Percentiles rank a stretch among this genome's conserved stretches.
phyloP scores from a whole-genome alignment of 768 basidiomycete genomes.

The Calvatia gigantea region DNA sequence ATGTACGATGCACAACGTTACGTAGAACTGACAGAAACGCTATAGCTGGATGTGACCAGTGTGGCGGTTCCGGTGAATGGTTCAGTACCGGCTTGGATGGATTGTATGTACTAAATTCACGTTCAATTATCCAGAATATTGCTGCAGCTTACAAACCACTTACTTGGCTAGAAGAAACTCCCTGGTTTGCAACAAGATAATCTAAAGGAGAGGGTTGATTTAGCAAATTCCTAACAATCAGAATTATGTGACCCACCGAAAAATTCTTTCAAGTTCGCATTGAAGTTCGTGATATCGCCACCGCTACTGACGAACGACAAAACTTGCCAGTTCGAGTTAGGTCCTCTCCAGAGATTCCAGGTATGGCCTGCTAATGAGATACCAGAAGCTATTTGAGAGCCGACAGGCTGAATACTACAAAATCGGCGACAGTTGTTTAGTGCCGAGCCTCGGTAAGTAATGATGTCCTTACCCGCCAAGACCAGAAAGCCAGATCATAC shows the following conservation, averaged over 20 bases:
- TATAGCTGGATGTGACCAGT: conserved; percentile 32
- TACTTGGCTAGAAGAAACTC: conserved; percentile 46
- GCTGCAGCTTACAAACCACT: neutral
- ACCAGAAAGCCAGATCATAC: conserved; percentile 62
- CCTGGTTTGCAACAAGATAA: conserved; percentile 42
- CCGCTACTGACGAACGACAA: conserved; percentile 48
- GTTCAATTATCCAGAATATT: neutral
- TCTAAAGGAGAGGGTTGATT: conserved; percentile 23
- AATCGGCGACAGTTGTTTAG: neutral
- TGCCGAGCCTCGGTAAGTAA: neutral
- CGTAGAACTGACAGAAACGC: conserved; percentile 10
- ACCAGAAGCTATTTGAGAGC: conserved; percentile 40
- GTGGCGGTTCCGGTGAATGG: conserved; percentile 48
- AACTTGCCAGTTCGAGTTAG: conserved; percentile 53
- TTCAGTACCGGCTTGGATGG: conserved; percentile 54
- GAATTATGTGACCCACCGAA: conserved; percentile 39
- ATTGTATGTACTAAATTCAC: conserved; percentile 41
- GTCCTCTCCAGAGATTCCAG: conserved; percentile 56
- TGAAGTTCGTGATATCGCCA: conserved; percentile 49
- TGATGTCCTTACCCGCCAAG: conserved; percentile 40
- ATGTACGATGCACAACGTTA: neutral
- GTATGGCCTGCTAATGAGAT: conserved; percentile 43
- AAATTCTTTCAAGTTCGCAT: conserved; percentile 49
- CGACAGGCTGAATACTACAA: conserved; percentile 53
- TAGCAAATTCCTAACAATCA: neutral